Evolutionary conservation across 805 yeast genomes (phyloP).

Genomic region (Maudiozyma bulderi): DNA sequence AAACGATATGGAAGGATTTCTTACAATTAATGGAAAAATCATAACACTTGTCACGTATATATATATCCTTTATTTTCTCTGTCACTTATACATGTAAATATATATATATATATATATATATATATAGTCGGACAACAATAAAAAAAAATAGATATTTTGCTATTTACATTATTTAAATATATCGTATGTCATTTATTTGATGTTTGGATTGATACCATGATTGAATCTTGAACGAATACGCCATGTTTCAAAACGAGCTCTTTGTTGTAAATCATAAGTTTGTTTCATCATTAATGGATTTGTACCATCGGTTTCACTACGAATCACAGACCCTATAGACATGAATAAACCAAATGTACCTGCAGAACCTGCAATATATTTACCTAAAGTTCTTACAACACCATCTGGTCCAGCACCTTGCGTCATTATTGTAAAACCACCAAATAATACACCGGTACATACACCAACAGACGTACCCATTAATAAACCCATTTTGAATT

Average conservation of each 20-base stretch:
- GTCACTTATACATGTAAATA: background rate
- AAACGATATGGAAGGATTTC: constrained; percentile 46
- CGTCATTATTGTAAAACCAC: constrained; percentile 82
- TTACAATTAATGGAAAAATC: background rate
- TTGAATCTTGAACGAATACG: constrained; percentile 19
- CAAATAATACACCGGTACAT: constrained; percentile 89
- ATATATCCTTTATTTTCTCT: too few relatives aligned
- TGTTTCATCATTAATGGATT: constrained; percentile 11
- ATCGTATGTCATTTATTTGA: background rate
- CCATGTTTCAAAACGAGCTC: constrained; percentile 27
- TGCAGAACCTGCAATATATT: constrained; percentile 91
- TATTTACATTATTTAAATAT: background rate
- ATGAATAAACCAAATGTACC: constrained; percentile 94
- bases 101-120: background rate
- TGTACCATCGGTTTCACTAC: constrained; percentile 46
- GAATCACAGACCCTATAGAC: constrained; percentile 89
- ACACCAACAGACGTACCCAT: constrained; percentile 87
- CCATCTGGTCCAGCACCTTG: constrained; percentile 99
- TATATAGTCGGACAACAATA: background rate
- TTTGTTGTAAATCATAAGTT: constrained; percentile 18
- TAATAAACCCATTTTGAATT: constrained; percentile 95
- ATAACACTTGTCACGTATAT: too few relatives aligned
- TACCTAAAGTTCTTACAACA: constrained; percentile 90
- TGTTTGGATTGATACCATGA: background rate
- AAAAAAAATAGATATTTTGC: background rate